phyloP scores from a whole-genome alignment of 345 rosid genomes.

The Mallotus nudiflorus region DNA sequence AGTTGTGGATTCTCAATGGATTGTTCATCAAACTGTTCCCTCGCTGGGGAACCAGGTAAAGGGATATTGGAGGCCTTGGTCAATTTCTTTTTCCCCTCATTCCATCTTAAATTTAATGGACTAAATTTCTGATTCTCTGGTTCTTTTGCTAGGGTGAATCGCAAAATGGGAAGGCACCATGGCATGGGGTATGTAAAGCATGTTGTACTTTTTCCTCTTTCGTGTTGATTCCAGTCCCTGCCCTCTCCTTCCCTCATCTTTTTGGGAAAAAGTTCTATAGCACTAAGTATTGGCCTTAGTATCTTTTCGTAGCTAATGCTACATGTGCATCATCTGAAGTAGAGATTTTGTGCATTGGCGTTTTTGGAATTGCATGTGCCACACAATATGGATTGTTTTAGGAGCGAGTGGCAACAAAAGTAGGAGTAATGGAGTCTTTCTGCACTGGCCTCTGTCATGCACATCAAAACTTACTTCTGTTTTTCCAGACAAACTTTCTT shows the following conservation, averaged over 20 bases:
- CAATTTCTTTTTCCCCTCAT: neutral
- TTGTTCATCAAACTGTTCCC: constrained; percentile 85
- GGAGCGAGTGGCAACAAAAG: too few relatives aligned
- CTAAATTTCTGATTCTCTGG: neutral
- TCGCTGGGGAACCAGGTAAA: constrained; percentile 89
- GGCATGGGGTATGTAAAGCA: constrained; percentile 77
- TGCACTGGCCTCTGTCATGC: neutral
- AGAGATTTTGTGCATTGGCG: too few relatives aligned
- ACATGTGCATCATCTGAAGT: too few relatives aligned
- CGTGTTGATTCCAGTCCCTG: neutral
- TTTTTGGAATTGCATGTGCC: too few relatives aligned
- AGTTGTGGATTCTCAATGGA: constrained; percentile 97
- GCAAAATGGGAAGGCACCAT: constrained; percentile 66
- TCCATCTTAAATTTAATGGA: neutral
- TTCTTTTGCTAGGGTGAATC: constrained; percentile 57
- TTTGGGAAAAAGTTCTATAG: too few relatives aligned
- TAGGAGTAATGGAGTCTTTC: too few relatives aligned
- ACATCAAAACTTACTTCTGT: neutral
- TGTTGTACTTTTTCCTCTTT: neutral
- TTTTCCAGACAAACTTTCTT: neutral
- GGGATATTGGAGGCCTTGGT: constrained; percentile 14
- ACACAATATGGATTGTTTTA: too few relatives aligned
- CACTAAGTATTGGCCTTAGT: too few relatives aligned
- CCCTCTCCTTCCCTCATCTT: neutral
- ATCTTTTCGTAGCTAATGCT: too few relatives aligned